phyloP scores from a whole-genome alignment of 495 filamentous ascomycete species.

The Articulospora tetracladia region DNA sequence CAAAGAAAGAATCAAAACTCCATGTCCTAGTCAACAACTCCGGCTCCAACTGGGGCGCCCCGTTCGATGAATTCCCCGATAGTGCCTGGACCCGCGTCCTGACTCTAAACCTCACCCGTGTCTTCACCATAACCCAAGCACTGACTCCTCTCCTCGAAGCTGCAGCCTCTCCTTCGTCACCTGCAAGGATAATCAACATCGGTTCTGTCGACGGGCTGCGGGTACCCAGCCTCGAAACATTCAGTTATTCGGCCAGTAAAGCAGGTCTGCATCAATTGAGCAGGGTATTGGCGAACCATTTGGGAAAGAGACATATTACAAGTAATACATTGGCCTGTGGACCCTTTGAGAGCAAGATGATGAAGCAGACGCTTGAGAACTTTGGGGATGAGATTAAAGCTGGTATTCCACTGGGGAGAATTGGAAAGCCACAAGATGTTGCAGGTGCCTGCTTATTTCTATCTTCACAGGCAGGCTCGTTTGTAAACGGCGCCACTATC shows the following conservation, averaged over 20 bases:
- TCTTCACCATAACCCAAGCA: slow-evolving; percentile 73
- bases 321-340: slow-evolving; percentile 74
- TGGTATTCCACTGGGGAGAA: slow-evolving; percentile 65
- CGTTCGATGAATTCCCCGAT: slow-evolving; percentile 63
- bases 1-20: slow-evolving; percentile 60
- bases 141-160: slow-evolving; percentile 68
- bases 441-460: slow-evolving; percentile 76
- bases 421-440: slow-evolving; percentile 68
- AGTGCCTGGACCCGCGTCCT: slow-evolving; percentile 68
- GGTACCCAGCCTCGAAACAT: slow-evolving; percentile 67
- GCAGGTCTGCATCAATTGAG: slow-evolving; percentile 70
- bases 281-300: slow-evolving; percentile 65
- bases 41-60: slow-evolving; percentile 68
- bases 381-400: slow-evolving; percentile 59
- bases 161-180: slow-evolving; percentile 36
- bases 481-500: slow-evolving; percentile 75
- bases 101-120: slow-evolving; percentile 74
- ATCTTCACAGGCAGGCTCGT: slow-evolving; percentile 65
- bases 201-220: slow-evolving; percentile 67
- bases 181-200: slow-evolving; percentile 70
- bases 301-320: slow-evolving; percentile 68
- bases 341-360: slow-evolving; percentile 82
- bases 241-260: slow-evolving; percentile 72
- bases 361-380: slow-evolving; percentile 62
- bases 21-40: slow-evolving; percentile 81